phyloP scores from a whole-genome alignment of 768 basidiomycete genomes.

The Daedalea quercina region DNA sequence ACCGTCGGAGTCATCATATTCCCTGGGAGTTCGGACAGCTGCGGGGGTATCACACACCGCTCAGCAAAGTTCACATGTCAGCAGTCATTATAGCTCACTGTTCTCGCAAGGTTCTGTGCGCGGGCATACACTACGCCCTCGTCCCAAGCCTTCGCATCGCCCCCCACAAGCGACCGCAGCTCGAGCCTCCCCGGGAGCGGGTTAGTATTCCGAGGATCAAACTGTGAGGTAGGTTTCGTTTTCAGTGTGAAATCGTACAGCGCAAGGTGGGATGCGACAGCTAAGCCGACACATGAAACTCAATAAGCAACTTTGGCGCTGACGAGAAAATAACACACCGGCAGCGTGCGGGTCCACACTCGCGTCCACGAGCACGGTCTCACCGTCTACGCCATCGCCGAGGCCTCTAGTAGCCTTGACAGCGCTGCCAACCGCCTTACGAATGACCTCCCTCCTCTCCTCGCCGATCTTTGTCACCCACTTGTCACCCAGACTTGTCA shows the following conservation, averaged over 20 bases:
- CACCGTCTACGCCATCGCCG: conserved; percentile 49
- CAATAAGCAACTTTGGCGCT: no score
- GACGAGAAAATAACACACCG: conserved; percentile 41
- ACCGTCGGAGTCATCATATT: conserved; percentile 85
- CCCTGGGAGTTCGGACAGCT: conserved; percentile 82
- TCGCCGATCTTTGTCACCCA: conserved; percentile 19
- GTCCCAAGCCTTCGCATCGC: conserved; percentile 58
- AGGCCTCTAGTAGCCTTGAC: conserved; percentile 61
- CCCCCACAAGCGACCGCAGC: conserved; percentile 34
- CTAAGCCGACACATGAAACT: conserved; percentile 25
- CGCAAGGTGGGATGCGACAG: conserved; percentile 74
- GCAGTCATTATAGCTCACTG: conserved; percentile 31
- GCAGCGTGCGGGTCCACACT: conserved; percentile 70
- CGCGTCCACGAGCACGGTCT: conserved; percentile 52
- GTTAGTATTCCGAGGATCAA: conserved; percentile 54
- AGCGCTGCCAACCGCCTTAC: conserved; percentile 65
- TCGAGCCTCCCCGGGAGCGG: conserved; percentile 43
- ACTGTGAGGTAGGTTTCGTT: conserved; percentile 59
- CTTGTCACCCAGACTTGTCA: conserved; percentile 18
- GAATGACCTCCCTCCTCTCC: conserved; percentile 54
- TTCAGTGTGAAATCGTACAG: conserved; percentile 74
- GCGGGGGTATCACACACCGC: background rate
- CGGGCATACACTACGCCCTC: conserved; percentile 66
- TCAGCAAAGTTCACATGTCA: background rate
- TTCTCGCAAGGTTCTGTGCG: conserved; percentile 76